phyloP scores from a whole-genome alignment of 108 stramenopile species.

The Cafeteria roenbergensis region DNA sequence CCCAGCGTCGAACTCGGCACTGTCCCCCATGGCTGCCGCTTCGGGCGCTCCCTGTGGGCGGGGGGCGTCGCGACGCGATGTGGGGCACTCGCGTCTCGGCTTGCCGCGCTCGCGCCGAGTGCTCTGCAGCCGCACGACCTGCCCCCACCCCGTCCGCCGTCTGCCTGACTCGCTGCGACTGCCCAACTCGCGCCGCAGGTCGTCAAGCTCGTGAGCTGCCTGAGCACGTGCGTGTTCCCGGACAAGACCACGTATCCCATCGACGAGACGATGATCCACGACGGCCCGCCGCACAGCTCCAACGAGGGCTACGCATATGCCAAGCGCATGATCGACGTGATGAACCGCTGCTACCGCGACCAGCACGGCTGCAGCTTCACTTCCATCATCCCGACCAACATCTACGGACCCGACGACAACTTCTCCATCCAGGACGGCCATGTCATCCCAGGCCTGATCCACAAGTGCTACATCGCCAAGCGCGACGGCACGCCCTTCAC shows the following conservation, averaged over 20 bases:
- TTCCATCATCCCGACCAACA: constrained; percentile 90
- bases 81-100: too few species aligned
- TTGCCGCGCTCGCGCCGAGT: too few species aligned
- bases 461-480: constrained; percentile 92
- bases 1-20: too few species aligned
- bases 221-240: constrained; percentile 95
- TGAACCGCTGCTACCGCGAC: constrained; percentile 88
- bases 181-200: constrained; percentile 1
- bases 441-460: constrained; percentile 94
- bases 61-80: too few species aligned
- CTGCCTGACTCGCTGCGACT: background rate
- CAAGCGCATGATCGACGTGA: constrained; percentile 94
- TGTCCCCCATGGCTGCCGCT: too few species aligned
- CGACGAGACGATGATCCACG: constrained; percentile 96
- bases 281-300: constrained; percentile 82
- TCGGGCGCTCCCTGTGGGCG: too few species aligned
- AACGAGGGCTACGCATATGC: constrained; percentile 94
- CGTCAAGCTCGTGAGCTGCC: constrained; percentile 73
- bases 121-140: too few species aligned
- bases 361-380: constrained; percentile 95
- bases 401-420: constrained; percentile 89
- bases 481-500: constrained; percentile 65
- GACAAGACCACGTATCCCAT: constrained; percentile 98
- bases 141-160: background rate
- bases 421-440: constrained; percentile 85